Conservation (phyloP, 768 basidiomycete genomes). For the Collybia sordida region DNA sequence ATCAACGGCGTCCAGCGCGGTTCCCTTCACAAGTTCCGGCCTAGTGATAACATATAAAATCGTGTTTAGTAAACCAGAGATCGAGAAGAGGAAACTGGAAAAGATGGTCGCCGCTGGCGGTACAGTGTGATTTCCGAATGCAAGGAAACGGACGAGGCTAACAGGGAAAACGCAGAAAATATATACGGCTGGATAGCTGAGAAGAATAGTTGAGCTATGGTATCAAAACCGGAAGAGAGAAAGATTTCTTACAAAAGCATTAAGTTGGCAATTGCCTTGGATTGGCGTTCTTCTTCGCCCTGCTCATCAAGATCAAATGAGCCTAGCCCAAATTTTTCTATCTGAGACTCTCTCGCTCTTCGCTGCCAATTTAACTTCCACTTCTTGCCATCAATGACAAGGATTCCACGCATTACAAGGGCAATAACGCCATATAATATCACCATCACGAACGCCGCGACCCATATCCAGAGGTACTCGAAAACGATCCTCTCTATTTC, state of each 20-base stretch:
- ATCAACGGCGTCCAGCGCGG: neutral
- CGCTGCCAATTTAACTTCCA: constrained; percentile 4
- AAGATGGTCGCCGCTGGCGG: constrained; percentile 14
- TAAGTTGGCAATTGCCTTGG: constrained; percentile 34
- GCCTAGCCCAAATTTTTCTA: neutral
- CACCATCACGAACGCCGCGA: constrained; percentile 39
- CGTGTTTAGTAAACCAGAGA: constrained; percentile 19
- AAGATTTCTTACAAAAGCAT: constrained; percentile 45
- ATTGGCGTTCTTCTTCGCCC: constrained; percentile 21
- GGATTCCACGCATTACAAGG: constrained; percentile 36
- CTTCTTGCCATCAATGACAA: constrained; percentile 24
- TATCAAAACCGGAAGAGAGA: neutral
- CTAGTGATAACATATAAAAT: constrained; percentile 17
- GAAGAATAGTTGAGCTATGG: neutral
- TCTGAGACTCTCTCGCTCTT: neutral
- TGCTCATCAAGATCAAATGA: constrained; percentile 14
- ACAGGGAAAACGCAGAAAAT: constrained; percentile 26
- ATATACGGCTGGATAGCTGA: constrained; percentile 47
- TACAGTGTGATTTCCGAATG: constrained; percentile 9
- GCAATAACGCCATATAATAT: constrained; percentile 45
- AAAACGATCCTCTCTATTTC: constrained; percentile 38
- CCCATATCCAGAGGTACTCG: constrained; percentile 57
- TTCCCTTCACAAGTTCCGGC: constrained; percentile 14
- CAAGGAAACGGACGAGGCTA: constrained; percentile 20
- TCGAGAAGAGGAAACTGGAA: constrained; percentile 13